These are phyloP conservation scores for Talaromyces islandicus DNA, from an alignment of 2,329 filamentous ascomycete genomes.

Conservation along the genomic window DNA sequence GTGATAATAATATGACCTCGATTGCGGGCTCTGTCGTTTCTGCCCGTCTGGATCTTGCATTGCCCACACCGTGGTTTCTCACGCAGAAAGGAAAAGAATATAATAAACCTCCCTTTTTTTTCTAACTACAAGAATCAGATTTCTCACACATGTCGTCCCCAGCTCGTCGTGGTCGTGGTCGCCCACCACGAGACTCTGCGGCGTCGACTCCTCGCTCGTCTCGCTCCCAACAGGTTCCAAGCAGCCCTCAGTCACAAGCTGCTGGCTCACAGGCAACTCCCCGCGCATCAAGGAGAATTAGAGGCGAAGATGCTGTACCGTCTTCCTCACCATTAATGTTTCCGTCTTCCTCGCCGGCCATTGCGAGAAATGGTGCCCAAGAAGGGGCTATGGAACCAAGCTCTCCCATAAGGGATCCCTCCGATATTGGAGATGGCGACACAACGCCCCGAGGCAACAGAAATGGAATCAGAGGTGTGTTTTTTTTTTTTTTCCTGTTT, in stretches of 20 bases:
- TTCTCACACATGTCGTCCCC: slow-evolving; percentile 36
- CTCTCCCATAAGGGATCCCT: slow-evolving; percentile 40
- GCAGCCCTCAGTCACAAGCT: slow-evolving; percentile 24
- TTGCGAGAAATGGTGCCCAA: slow-evolving; percentile 35
- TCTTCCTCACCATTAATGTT: slow-evolving; percentile 80
- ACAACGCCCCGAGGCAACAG: slow-evolving; percentile 37
- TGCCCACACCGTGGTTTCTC: neutral
- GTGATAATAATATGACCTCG: neutral
- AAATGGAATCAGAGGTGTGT: slow-evolving; percentile 33
- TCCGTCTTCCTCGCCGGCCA: slow-evolving; percentile 51
- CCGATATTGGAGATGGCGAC: slow-evolving; percentile 36
- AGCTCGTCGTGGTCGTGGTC: slow-evolving; percentile 34
- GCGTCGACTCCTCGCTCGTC: slow-evolving; percentile 34
- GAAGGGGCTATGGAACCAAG: slow-evolving; percentile 42
- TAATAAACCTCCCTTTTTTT: neutral
- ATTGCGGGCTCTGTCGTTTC: neutral
- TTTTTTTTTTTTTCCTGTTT: neutral
- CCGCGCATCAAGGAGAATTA: slow-evolving; percentile 37
- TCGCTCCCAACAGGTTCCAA: slow-evolving; percentile 25
- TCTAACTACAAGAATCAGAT: neutral
- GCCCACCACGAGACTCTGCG: slow-evolving; percentile 32
- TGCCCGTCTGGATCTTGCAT: neutral
- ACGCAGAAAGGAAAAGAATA: neutral
- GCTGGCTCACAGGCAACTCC: slow-evolving; percentile 37
- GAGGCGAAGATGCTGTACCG: slow-evolving; percentile 38